phyloP scores from a whole-genome alignment of 2,329 filamentous ascomycete genomes.

The Thielaviopsis cerberus region DNA sequence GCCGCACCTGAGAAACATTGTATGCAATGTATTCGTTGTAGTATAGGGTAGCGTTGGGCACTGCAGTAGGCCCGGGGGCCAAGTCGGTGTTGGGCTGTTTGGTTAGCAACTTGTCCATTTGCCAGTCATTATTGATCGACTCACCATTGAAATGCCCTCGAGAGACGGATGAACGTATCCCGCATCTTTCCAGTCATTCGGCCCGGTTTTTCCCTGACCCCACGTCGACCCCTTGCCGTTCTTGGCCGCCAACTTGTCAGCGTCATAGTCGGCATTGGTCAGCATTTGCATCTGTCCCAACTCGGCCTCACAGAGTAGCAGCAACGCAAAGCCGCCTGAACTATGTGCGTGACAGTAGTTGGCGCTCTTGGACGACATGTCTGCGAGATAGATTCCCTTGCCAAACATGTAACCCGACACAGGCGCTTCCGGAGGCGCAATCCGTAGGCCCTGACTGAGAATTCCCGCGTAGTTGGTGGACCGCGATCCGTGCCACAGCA shows the following conservation, averaged over 20 bases:
- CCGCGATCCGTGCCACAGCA: constrained; percentile 77
- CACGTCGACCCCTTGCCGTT: constrained; percentile 47
- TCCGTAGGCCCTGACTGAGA: constrained; percentile 70
- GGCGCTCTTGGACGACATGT: constrained; percentile 68
- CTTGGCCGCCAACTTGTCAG: constrained; percentile 42
- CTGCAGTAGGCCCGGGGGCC: constrained; percentile 28
- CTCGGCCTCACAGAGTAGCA: constrained; percentile 65
- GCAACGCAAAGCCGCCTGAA: constrained; percentile 51
- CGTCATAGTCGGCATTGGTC: constrained; percentile 32
- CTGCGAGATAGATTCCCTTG: constrained; percentile 75
- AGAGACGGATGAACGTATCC: constrained; percentile 43
- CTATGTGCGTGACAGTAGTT: constrained; percentile 48
- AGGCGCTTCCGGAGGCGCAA: constrained; percentile 70
- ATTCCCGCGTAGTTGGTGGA: constrained; percentile 77
- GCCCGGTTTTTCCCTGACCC: constrained; percentile 47
- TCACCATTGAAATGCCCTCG: constrained; percentile 51
- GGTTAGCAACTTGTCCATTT: background rate
- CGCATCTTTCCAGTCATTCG: constrained; percentile 59
- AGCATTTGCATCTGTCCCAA: constrained; percentile 56
- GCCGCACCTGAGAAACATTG: constrained; percentile 47
- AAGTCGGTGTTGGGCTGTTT: constrained; percentile 30
- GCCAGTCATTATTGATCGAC: constrained; percentile 15
- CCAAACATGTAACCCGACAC: constrained; percentile 73
- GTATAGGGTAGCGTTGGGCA: constrained; percentile 27
- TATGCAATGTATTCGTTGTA: constrained; percentile 66